Conservation (phyloP, 2,329 filamentous ascomycete genomes). For the Diatrype stigma region DNA sequence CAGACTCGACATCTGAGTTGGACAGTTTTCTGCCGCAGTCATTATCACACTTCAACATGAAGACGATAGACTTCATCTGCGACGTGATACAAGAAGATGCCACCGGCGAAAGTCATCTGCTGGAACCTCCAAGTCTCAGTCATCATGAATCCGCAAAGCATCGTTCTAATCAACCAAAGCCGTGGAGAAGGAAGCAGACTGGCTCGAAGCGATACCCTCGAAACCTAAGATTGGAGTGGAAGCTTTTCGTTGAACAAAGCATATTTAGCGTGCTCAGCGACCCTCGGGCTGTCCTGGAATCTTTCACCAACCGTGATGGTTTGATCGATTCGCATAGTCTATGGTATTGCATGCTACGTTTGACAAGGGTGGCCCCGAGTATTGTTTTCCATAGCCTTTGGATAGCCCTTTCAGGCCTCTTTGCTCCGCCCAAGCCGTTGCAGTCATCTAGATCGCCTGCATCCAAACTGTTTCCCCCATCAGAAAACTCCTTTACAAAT, state of each 20-base stretch:
- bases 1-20: constrained; percentile 17
- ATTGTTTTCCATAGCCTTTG: constrained; percentile 62
- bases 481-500: constrained; percentile 37
- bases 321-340: constrained; percentile 57
- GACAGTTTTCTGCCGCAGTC: constrained; percentile 51
- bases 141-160: constrained; percentile 21
- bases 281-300: constrained; percentile 49
- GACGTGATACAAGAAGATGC: constrained; percentile 55
- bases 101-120: constrained; percentile 45
- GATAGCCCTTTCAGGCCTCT: constrained; percentile 56
- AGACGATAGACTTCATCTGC: constrained; percentile 57
- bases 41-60: constrained; percentile 48
- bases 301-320: constrained; percentile 51
- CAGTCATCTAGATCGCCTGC: constrained; percentile 36
- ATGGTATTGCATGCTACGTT: constrained; percentile 59
- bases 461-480: constrained; percentile 31
- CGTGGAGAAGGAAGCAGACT: constrained; percentile 27
- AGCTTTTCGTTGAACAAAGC: constrained; percentile 58
- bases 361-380: constrained; percentile 53
- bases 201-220: constrained; percentile 23
- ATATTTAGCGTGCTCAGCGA: constrained; percentile 61
- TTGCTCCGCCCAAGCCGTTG: constrained; percentile 47
- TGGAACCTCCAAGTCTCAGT: constrained; percentile 36
- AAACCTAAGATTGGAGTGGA: constrained; percentile 47
- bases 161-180: constrained; percentile 22